Percentiles rank a stretch among this genome's conserved stretches.
Conservation (phyloP, 495 filamentous ascomycete species). For the Trichoderma gamsii region DNA sequence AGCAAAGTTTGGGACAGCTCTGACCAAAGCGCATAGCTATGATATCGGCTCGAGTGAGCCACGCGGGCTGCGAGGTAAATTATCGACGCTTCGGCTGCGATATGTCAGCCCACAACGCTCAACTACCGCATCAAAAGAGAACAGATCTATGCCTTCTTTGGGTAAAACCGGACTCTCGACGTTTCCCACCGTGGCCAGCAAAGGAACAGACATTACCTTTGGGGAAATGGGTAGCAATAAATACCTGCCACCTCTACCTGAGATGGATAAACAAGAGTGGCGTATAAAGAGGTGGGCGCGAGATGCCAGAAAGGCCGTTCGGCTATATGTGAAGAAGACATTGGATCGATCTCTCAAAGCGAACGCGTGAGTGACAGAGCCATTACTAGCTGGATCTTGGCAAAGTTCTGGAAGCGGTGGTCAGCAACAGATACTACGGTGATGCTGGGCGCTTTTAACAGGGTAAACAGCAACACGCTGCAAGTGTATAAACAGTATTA, state of each 20-base stretch:
- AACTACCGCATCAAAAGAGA: background rate
- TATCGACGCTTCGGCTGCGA: background rate
- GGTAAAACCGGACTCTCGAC: background rate
- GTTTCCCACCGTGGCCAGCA: background rate
- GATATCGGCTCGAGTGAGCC: background rate
- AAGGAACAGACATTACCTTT: background rate
- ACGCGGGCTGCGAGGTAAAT: background rate
- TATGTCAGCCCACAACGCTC: background rate
- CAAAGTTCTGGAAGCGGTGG: background rate
- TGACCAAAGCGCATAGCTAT: background rate
- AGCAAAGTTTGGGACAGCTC: background rate
- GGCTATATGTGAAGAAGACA: constrained; percentile 1
- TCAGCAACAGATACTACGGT: background rate
- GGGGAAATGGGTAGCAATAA: background rate
- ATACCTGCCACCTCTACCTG: background rate
- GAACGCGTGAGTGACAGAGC: background rate
- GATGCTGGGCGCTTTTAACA: background rate
- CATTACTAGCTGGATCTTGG: background rate
- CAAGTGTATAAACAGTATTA: background rate
- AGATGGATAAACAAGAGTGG: background rate
- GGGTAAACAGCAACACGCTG: background rate
- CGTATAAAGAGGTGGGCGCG: constrained; percentile 11
- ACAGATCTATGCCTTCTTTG: background rate
- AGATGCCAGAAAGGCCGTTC: constrained; percentile 2
- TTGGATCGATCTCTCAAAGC: background rate